These are phyloP conservation scores for Mycena galopus DNA, from an alignment of 768 basidiomycete genomes.

Conservation along the genomic window DNA sequence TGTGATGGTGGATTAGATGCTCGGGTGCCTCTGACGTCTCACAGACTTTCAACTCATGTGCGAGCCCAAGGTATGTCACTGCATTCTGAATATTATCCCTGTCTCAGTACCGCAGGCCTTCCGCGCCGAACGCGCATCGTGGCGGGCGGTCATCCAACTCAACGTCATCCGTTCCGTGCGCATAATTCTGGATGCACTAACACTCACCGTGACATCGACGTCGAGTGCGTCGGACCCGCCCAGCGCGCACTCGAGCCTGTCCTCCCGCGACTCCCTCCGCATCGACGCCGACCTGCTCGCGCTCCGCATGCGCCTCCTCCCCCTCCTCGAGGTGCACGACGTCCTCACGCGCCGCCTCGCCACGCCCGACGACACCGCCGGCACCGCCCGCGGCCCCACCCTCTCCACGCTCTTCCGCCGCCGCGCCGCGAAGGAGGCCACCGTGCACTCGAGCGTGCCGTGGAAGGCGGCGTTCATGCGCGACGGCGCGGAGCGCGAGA, in stretches of 20 bases:
- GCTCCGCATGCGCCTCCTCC: conserved; percentile 76
- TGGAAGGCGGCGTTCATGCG: conserved; percentile 67
- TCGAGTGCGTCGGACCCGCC: conserved; percentile 34
- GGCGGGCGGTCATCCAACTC: conserved; percentile 78
- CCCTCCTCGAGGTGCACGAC: conserved; percentile 78
- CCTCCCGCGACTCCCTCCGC: conserved; percentile 3
- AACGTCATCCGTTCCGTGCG: conserved; percentile 78
- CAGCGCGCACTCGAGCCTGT: conserved; percentile 34
- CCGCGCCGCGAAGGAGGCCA: conserved; percentile 57
- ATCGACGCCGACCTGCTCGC: conserved; percentile 67
- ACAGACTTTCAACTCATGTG: conserved; percentile 75
- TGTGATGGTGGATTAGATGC: conserved; percentile 39
- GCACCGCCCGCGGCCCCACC: background rate
- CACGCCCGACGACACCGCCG: conserved; percentile 49
- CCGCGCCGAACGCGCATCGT: conserved; percentile 71
- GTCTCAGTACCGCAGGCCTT: conserved; percentile 58
- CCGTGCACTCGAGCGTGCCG: conserved; percentile 64
- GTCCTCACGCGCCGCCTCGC: conserved; percentile 71
- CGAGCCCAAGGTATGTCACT: conserved; percentile 63
- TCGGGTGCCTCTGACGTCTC: conserved; percentile 18
- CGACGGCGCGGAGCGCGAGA: conserved; percentile 53
- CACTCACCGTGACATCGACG: no score
- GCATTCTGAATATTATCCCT: background rate
- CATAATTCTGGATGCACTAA: conserved; percentile 67
- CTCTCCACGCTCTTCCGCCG: conserved; percentile 37